Evolutionary conservation across 2,329 filamentous ascomycete species (phyloP), one percentile per base, ranked within the genome.

Genomic region (Claviceps fusiformis): DNA sequence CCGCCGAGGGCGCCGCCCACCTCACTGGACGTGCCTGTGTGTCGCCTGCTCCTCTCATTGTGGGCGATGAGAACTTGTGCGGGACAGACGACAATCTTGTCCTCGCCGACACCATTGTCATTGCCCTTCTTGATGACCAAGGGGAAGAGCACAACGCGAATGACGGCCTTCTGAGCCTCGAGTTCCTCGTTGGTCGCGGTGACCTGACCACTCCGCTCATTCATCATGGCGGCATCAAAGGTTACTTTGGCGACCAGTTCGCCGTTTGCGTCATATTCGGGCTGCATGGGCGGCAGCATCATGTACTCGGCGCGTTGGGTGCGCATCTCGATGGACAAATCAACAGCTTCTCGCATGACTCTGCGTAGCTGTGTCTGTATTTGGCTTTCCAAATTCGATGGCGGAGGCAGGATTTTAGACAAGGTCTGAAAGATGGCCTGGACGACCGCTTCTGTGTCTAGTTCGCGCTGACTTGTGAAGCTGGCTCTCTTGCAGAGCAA

Each of bases 281-380:
- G 93, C 69, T 93, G 89, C 55, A 95, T 77, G 5, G 93, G 93
- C 33, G 93, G 92, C 19, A 97, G 83, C 92, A 98, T 98, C 75
- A 95, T 93, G 74, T 95, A 98, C 73, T 97, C 93, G 43, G 93
- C 90, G 57, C 89, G 84, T 69, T 98, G 93, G 17, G 87, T 95
- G 67, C 93, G 90, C 93, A 98, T 98, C 73, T 96, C 91, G 61
- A 98, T 84, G 1, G 90, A 90, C 11, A 98, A 80, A 56, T 88
- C 86, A 52, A 96, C 93, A 0, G 95, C 93, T 58, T 92, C 82
- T 61, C 83, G 83, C 71, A 98, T 83, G 53, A 98, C 90, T 62
- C 88, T 89, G 63, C 87, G 86, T 54, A 98, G 79, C 60, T 92
- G 91, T 39, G 87, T 81, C 62, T 90, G 80, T 50, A 96, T 87